A percentile compares a stretch with the other conserved stretches of the same genome.
Conservation (phyloP, 2,329 filamentous ascomycete species). For the Apiospora marii region DNA sequence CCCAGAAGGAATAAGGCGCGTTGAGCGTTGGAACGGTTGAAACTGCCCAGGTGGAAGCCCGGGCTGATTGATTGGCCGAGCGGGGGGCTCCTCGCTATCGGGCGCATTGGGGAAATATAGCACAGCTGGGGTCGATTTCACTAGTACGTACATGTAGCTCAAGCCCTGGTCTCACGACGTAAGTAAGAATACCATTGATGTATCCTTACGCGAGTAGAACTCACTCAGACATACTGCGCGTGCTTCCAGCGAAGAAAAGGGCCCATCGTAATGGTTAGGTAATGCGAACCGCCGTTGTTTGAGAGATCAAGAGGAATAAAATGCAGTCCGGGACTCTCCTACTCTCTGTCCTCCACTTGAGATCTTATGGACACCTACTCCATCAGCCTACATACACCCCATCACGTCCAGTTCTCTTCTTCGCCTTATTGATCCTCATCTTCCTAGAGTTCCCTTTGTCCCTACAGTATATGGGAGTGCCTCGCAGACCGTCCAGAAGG, state of each 20-base stretch:
- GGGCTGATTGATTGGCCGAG: constrained; percentile 18
- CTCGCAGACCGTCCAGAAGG: background rate
- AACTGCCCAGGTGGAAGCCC: constrained; percentile 2
- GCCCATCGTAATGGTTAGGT: background rate
- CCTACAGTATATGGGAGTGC: background rate
- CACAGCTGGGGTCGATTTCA: background rate
- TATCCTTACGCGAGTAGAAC: background rate
- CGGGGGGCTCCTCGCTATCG: background rate
- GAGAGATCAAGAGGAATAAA: background rate
- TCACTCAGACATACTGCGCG: background rate
- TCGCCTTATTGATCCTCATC: background rate
- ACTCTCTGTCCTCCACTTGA: background rate
- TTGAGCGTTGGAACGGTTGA: constrained; percentile 13
- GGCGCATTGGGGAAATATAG: constrained; percentile 16
- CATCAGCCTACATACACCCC: background rate
- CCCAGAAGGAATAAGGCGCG: background rate
- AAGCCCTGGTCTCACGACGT: background rate
- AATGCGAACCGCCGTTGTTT: background rate
- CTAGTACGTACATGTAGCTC: background rate
- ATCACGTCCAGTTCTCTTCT: background rate
- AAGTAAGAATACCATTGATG: background rate
- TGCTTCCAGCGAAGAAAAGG: background rate
- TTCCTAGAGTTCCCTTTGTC: background rate
- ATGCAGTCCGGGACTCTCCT: background rate
- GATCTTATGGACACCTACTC: background rate